Percentiles rank a stretch among this genome's conserved stretches.
Evolutionary conservation across 305 asterid species (phyloP).

Genomic region (Fraxinus xanthoxyloides): DNA sequence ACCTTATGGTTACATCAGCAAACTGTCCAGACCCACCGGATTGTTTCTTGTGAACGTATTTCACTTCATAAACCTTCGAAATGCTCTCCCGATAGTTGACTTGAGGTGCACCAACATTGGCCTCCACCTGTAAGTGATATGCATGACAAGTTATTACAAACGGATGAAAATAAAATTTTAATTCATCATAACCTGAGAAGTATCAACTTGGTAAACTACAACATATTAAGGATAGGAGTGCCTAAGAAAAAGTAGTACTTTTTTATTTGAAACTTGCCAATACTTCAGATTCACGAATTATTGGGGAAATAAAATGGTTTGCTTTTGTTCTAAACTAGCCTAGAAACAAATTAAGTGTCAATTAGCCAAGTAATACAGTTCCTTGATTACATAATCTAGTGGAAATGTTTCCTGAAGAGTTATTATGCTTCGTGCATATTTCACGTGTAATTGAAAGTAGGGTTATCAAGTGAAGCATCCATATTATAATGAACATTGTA

Average conservation of each 20-base stretch:
- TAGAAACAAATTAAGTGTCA: not conserved
- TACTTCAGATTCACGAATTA: no score
- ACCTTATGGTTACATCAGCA: slow-evolving; percentile 84
- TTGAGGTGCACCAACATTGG: slow-evolving; percentile 99
- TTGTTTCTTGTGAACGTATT: slow-evolving; percentile 89
- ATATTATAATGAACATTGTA: not conserved
- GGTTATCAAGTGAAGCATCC: not conserved
- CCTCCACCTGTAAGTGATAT: slow-evolving; percentile 66
- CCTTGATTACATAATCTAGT: not conserved
- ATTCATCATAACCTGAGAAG: not conserved
- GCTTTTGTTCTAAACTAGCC: not conserved
- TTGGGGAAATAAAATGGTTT: no score
- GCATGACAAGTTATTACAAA: not conserved
- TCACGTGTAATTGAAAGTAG: slow-evolving; percentile 1
- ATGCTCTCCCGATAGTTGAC: slow-evolving; percentile 97
- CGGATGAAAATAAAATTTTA: not conserved
- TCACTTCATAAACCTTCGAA: slow-evolving; percentile 69
- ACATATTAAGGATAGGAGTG: not conserved
- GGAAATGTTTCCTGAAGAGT: not conserved
- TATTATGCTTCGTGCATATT: not conserved
- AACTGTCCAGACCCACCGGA: slow-evolving; percentile 99
- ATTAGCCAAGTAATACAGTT: not conserved
- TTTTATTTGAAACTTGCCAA: not conserved
- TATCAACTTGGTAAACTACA: not conserved
- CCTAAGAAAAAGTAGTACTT: not conserved